Evolutionary conservation across 1,284 basidiomycete species (phyloP), one percentile per base, ranked within the genome.

Genomic region (Waitea zeae): DNA sequence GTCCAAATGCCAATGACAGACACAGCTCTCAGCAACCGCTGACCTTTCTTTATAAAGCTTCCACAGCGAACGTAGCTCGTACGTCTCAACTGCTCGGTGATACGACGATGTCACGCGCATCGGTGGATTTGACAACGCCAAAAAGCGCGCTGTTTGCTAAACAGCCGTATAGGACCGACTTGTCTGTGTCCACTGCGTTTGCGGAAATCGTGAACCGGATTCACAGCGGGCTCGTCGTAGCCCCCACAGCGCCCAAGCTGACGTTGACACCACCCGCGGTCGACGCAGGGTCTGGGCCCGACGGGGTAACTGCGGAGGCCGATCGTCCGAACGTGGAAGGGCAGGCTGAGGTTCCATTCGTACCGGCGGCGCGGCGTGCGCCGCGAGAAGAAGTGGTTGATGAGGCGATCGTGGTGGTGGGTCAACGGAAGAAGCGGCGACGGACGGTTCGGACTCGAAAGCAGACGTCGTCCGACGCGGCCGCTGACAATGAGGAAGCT

Each of bases 321-420:
- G 40, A 34, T 12, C 15, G 37, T 17, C 31, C 49, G 30, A 42
- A 41, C 36, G 35, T 38, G n/a, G 36, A 41, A 12, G 60, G 58
- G 47, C 65, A 68, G 36, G 62, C 70, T 31, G 76, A 82, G 50
- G 66, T 83, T 5, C 67, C 79, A 4, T 83, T 71, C 42, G 58
- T 83, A n/a, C 77, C 79, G 36, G 61, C 67, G 3, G 50, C 63
- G 5, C 62, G 70, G 46, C 63, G 64, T 29, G 53, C 53, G 35
- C 40, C 42, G 4, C 36, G 29, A 34, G 30, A 40, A 3, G 48
- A 53, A 17, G 50, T 57, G 9, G 56, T 61, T 20, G 66, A 64
- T 37, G 78, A 82, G 46, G 61, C 70, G 1, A 73, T 86, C 38
- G 66, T 86, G 3, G 60, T 77, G 5, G 78, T 83, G 13, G 79